Evolutionary conservation across 352 stramenopile species (phyloP).

Genomic region (Phytophthora fragariaefolia): DNA sequence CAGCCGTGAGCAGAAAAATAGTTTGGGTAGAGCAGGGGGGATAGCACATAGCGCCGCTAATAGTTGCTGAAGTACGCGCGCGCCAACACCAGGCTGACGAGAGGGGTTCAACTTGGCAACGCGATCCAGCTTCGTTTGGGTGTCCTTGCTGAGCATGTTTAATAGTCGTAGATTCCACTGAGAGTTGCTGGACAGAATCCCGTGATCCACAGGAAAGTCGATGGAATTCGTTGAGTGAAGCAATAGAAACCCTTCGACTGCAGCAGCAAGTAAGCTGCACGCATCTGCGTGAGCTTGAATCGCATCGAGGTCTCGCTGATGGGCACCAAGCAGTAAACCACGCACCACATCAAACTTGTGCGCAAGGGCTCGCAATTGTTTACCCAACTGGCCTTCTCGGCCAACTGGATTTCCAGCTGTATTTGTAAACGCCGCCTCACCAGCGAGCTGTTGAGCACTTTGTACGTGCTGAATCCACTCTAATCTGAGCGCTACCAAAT

Average conservation of each 20-base stretch:
- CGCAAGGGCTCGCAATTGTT: constrained; percentile 33
- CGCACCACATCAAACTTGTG: constrained; percentile 38
- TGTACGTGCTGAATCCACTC: constrained; percentile 54
- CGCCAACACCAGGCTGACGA: constrained; percentile 32
- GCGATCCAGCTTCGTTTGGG: constrained; percentile 32
- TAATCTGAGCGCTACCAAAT: constrained; percentile 43
- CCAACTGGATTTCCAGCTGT: constrained; percentile 21
- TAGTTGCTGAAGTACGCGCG: constrained; percentile 47
- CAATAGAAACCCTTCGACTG: constrained; percentile 47
- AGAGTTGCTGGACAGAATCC: not conserved
- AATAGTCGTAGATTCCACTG: constrained; percentile 27
- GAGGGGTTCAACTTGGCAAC: constrained; percentile 30
- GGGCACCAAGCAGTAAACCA: constrained; percentile 37
- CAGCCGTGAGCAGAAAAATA: constrained; percentile 56
- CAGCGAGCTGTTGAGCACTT: constrained; percentile 51
- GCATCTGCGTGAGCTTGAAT: constrained; percentile 34
- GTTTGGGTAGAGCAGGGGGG: constrained; percentile 34
- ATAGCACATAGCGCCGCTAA: constrained; percentile 38
- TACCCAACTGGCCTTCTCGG: constrained; percentile 33
- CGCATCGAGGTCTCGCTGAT: constrained; percentile 32
- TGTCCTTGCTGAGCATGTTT: constrained; percentile 19
- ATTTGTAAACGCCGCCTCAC: constrained; percentile 50
- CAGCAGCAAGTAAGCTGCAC: constrained; percentile 38
- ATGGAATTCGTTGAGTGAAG: constrained; percentile 31
- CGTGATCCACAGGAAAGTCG: constrained; percentile 14